Conservation (phyloP, 768 basidiomycete genomes). For the Suillus subaureus region DNA sequence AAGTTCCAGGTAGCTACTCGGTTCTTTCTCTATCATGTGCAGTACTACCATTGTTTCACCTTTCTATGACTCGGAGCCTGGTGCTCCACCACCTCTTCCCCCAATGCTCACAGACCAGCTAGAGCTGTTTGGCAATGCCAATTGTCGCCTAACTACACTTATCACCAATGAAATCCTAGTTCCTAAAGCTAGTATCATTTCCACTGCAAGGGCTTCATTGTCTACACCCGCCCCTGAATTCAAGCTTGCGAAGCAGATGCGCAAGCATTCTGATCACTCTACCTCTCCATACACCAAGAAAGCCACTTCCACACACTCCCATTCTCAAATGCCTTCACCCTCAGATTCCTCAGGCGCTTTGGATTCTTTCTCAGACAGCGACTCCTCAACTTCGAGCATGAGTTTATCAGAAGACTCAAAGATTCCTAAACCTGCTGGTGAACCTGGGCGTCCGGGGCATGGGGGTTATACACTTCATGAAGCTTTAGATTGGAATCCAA, state of each 20-base stretch:
- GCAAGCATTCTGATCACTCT: neutral
- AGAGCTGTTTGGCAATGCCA: neutral
- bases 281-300: neutral
- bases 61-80: slow-evolving; percentile 4
- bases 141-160: neutral
- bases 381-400: too few relatives aligned
- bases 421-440: neutral
- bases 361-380: too few relatives aligned
- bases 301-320: neutral
- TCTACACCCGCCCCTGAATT: neutral
- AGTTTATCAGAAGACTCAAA: too few relatives aligned
- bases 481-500: slow-evolving; percentile 22
- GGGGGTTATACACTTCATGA: slow-evolving; percentile 29
- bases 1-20: neutral
- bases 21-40: slow-evolving; percentile 3
- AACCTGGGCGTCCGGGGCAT: slow-evolving; percentile 23
- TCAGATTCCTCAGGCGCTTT: too few relatives aligned
- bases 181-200: neutral
- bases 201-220: neutral
- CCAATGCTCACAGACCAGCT: slow-evolving; percentile 10
- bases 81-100: neutral
- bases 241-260: neutral
- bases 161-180: slow-evolving; percentile 6
- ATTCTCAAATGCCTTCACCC: neutral
- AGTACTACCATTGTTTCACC: neutral